Conservation (phyloP, 805 yeast genomes). For the Ascoidea rubescens region DNA sequence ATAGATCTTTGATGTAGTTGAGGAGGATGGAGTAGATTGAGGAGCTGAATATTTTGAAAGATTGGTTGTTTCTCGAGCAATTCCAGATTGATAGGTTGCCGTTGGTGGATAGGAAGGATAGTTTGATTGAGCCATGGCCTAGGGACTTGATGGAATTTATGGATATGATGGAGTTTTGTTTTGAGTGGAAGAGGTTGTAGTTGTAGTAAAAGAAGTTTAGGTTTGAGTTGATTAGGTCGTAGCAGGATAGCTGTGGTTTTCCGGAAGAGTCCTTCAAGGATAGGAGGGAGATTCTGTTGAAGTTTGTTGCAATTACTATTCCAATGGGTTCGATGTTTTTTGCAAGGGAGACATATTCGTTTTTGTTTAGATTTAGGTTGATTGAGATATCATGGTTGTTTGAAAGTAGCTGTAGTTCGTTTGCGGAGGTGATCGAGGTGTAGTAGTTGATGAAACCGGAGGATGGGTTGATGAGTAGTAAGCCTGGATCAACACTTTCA, state of each 20-base stretch:
- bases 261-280: constrained; percentile 58
- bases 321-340: constrained; percentile 66
- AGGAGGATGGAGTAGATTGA: constrained; percentile 22
- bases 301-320: constrained; percentile 51
- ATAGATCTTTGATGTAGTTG: constrained; percentile 28
- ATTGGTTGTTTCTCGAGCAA: constrained; percentile 29
- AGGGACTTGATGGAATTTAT: constrained; percentile 38
- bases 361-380: constrained; percentile 26
- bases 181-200: constrained; percentile 18
- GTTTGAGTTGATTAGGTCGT: neutral
- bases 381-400: constrained; percentile 19
- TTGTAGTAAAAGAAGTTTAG: constrained; percentile 18
- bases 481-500: constrained; percentile 47
- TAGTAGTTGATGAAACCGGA: constrained; percentile 53
- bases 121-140: constrained; percentile 34
- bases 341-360: constrained; percentile 44
- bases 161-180: constrained; percentile 32
- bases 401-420: constrained; percentile 45
- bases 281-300: constrained; percentile 49
- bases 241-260: constrained; percentile 25
- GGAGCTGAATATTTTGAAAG: constrained; percentile 23
- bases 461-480: constrained; percentile 46
- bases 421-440: constrained; percentile 61
- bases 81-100: constrained; percentile 38
- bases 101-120: constrained; percentile 24